Conservation (phyloP, 2,329 filamentous ascomycete genomes). For the Aspergillus calidoustus region DNA sequence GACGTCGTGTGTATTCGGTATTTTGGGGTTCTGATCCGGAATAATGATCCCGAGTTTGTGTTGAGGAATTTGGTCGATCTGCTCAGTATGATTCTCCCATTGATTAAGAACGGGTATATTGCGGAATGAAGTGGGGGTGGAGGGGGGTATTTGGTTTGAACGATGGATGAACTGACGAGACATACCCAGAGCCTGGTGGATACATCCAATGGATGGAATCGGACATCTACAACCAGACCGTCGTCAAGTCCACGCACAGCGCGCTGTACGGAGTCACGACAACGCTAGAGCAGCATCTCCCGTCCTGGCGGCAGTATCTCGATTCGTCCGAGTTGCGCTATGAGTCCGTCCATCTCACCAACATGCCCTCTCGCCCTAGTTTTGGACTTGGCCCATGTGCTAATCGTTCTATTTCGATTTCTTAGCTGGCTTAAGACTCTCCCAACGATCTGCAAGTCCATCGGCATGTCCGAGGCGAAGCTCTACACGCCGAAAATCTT, state of each 20-base stretch:
- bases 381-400: too few relatives aligned
- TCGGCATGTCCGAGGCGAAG: background rate
- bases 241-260: background rate
- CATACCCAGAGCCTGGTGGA: background rate
- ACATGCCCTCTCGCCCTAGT: too few relatives aligned
- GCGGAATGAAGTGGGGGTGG: too few relatives aligned
- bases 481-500: background rate
- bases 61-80: background rate
- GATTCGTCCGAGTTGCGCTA: background rate
- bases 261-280: background rate
- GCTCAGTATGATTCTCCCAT: background rate
- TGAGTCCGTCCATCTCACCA: background rate
- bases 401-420: background rate
- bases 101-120: too few relatives aligned
- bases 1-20: slow-evolving; percentile 1
- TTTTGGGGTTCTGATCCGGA: background rate
- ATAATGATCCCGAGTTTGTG: background rate
- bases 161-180: too few relatives aligned
- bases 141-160: too few relatives aligned
- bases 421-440: background rate
- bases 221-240: background rate
- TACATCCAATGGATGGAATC: slow-evolving; percentile 7
- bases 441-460: background rate
- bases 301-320: background rate
- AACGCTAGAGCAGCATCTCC: background rate